Conservation (phyloP, 192 early-diverging fungal genomes). For the Rhizophlyctis rosea region DNA sequence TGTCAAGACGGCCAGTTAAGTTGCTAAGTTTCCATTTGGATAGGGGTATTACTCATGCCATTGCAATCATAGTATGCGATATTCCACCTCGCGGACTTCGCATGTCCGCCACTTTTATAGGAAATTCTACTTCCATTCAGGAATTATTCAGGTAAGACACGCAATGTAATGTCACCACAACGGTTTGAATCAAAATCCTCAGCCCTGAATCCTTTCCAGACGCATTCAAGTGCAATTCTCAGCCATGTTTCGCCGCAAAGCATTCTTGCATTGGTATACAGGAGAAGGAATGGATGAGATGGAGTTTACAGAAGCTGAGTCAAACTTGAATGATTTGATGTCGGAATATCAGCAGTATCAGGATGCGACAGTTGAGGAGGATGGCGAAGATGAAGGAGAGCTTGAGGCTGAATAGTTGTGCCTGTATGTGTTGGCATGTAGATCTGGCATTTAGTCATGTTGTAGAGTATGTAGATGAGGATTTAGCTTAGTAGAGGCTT, state of each 20-base stretch:
- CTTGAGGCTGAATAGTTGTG: too few relatives aligned
- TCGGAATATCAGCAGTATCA: conserved; percentile 94
- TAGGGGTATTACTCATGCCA: not conserved
- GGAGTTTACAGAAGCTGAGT: conserved; percentile 93
- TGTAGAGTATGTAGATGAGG: too few relatives aligned
- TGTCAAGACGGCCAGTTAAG: conserved; percentile 70
- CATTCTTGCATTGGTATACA: conserved; percentile 96
- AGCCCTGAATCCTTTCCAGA: too few relatives aligned
- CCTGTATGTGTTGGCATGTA: too few relatives aligned
- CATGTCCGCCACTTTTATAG: conserved; percentile 92
- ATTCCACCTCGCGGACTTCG: conserved; percentile 85
- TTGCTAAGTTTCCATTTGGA: not conserved
- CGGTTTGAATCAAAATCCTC: too few relatives aligned
- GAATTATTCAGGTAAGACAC: too few relatives aligned
- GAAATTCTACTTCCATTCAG: conserved; percentile 89
- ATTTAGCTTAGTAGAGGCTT: too few relatives aligned
- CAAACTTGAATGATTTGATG: conserved; percentile 97
- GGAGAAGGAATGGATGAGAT: conserved; percentile 95
- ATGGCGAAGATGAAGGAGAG: conserved; percentile 31
- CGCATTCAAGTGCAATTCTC: conserved; percentile 88
- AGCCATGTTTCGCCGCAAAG: conserved; percentile 88
- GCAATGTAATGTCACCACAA: too few relatives aligned
- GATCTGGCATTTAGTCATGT: too few relatives aligned
- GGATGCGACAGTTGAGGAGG: conserved; percentile 56
- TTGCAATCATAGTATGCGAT: conserved; percentile 61